phyloP scores from a whole-genome alignment of 1,284 basidiomycete genomes.

The Boletus semigastroideus region DNA sequence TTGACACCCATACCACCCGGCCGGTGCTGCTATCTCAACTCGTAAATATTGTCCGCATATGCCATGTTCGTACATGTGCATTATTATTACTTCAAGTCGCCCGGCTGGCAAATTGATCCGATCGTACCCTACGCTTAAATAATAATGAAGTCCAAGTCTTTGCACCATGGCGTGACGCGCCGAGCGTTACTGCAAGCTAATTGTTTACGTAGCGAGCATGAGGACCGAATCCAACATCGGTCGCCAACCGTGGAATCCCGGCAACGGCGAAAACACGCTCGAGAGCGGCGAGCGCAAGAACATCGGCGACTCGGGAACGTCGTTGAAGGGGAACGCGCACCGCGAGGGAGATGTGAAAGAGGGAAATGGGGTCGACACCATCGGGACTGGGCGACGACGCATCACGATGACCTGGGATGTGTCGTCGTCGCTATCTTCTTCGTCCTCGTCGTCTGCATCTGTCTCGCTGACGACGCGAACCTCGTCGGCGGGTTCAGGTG shows the following conservation, averaged over 20 bases:
- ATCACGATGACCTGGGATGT: not conserved
- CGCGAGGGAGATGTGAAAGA: conserved; percentile 9
- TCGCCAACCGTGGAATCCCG: not conserved
- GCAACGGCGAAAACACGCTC: conserved; percentile 17
- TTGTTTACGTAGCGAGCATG: conserved; percentile 4
- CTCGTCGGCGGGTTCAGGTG: not conserved
- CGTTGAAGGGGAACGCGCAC: conserved; percentile 3
- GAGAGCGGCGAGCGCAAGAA: conserved; percentile 5
- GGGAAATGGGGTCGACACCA: conserved; percentile 10
- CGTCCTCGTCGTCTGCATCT: not conserved
- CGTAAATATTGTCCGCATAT: too few relatives aligned
- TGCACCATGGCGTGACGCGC: too few relatives aligned
- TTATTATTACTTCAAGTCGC: too few relatives aligned
- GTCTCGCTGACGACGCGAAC: conserved; percentile 3
- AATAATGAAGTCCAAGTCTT: too few relatives aligned
- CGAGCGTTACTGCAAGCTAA: not conserved
- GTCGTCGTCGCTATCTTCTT: not conserved
- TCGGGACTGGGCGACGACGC: not conserved
- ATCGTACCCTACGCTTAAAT: not conserved
- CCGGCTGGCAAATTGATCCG: not conserved
- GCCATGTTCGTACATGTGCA: too few relatives aligned
- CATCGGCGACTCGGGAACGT: conserved; percentile 13
- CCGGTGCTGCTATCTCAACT: too few relatives aligned
- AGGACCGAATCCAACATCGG: conserved; percentile 17
- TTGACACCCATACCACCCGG: too few relatives aligned